phyloP scores from a whole-genome alignment of 768 basidiomycete species.

The Termitomyces sp. region DNA sequence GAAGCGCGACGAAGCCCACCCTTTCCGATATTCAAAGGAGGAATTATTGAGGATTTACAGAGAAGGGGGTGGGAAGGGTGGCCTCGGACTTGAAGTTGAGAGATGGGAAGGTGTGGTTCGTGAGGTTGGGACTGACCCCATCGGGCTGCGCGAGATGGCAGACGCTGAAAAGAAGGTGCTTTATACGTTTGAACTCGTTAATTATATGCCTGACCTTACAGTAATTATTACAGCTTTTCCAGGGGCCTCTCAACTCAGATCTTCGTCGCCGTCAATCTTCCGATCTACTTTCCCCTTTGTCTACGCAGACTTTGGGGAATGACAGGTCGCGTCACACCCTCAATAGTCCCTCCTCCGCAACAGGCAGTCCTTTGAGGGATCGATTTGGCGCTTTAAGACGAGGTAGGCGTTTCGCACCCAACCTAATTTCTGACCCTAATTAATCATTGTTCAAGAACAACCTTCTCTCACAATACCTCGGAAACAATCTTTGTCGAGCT shows the following conservation, averaged over 20 bases:
- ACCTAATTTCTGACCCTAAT: constrained; percentile 14
- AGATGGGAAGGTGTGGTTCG: constrained; percentile 87
- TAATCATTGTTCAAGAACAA: constrained; percentile 45
- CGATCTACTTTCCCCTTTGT: constrained; percentile 63
- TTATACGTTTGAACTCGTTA: constrained; percentile 9
- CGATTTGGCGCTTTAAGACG: constrained; percentile 62
- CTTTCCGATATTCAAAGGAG: constrained; percentile 86
- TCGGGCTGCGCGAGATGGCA: constrained; percentile 72
- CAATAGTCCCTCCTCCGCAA: constrained; percentile 35
- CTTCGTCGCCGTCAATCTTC: constrained; percentile 81
- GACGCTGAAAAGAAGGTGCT: constrained; percentile 88
- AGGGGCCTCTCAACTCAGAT: constrained; percentile 82
- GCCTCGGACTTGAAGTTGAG: constrained; percentile 82
- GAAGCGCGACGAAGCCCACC: constrained; percentile 61
- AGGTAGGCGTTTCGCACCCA: constrained; percentile 38
- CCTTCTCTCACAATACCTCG: constrained; percentile 51
- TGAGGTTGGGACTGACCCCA: constrained; percentile 68
- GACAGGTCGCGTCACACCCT: constrained; percentile 61
- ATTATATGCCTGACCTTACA: constrained; percentile 20
- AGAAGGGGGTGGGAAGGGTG: constrained; percentile 70
- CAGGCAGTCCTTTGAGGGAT: constrained; percentile 60
- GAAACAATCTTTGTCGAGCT: constrained; percentile 65
- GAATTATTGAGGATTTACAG: constrained; percentile 81
- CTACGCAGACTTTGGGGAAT: constrained; percentile 39
- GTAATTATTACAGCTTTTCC: constrained; percentile 57